Percentiles rank a stretch among this genome's conserved stretches.
Evolutionary conservation across 2,329 filamentous ascomycete species (phyloP).

Genomic region (Talaromyces amestolkiae): DNA sequence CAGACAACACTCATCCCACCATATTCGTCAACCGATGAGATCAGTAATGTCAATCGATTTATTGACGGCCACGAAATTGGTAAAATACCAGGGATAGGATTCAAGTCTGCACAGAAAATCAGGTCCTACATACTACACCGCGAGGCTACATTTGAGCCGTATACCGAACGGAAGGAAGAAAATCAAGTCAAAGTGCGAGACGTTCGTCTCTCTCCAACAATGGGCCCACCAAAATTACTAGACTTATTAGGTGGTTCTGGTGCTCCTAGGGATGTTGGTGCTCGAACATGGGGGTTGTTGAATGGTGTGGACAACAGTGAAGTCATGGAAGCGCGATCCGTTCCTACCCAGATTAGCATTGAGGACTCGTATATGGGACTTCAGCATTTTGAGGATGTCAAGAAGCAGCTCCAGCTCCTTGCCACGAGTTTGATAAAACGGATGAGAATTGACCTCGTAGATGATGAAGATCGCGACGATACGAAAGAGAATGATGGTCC

Average conservation of each 20-base stretch:
- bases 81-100: conserved; percentile 81
- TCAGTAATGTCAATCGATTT: conserved; percentile 62
- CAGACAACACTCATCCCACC: conserved; percentile 81
- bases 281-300: conserved; percentile 71
- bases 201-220: conserved; percentile 60
- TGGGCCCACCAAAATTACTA: conserved; percentile 66
- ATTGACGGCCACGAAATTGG: conserved; percentile 74
- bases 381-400: conserved; percentile 61
- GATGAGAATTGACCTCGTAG: conserved; percentile 74
- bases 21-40: conserved; percentile 39
- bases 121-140: conserved; percentile 59
- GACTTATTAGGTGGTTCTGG: conserved; percentile 68
- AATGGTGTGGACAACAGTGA: conserved; percentile 76
- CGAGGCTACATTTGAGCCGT: conserved; percentile 34
- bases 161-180: conserved; percentile 38
- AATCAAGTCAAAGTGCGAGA: conserved; percentile 63
- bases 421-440: conserved; percentile 69
- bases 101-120: conserved; percentile 69
- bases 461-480: conserved; percentile 43
- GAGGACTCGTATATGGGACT: conserved; percentile 85
- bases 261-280: conserved; percentile 67
- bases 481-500: conserved; percentile 15
- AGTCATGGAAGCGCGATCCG: conserved; percentile 66
- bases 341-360: conserved; percentile 88
- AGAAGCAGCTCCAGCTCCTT: conserved; percentile 66